Conservation (phyloP, 2,329 filamentous ascomycete species). For the Uncinocarpus reesii region DNA sequence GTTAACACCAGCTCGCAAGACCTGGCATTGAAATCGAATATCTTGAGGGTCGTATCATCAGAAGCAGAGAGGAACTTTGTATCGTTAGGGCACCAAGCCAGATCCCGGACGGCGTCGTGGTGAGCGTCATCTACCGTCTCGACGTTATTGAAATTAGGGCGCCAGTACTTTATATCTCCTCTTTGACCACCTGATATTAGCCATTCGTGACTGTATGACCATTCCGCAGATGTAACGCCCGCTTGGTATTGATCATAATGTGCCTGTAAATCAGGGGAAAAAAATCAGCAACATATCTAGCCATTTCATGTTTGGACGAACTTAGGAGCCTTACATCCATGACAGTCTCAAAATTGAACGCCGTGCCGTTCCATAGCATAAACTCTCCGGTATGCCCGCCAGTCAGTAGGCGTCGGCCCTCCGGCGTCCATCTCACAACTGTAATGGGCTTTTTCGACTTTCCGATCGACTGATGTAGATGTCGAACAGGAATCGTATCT, state of each 20-base stretch:
- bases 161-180: constrained; percentile 95
- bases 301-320: no score
- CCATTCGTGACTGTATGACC: constrained; percentile 96
- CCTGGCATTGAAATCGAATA: constrained; percentile 88
- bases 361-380: constrained; percentile 96
- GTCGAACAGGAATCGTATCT: constrained; percentile 85
- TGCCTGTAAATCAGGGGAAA: constrained; percentile 40
- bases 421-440: constrained; percentile 93
- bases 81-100: constrained; percentile 89
- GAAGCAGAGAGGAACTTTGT: constrained; percentile 93
- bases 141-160: constrained; percentile 98
- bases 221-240: constrained; percentile 42
- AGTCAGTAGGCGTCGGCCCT: constrained; percentile 81
- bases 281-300: no score
- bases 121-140: constrained; percentile 81
- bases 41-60: constrained; percentile 85
- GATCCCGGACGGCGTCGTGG: constrained; percentile 75
- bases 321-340: constrained; percentile 56
- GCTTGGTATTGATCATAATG: constrained; percentile 55
- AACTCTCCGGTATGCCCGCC: constrained; percentile 96
- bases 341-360: constrained; percentile 98
- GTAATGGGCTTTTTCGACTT: constrained; percentile 98
- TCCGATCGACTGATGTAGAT: constrained; percentile 94
- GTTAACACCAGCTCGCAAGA: constrained; percentile 71
- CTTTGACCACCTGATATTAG: constrained; percentile 90